Evolutionary conservation across 305 asterid species (phyloP).

Genomic region (Fraxinus latifolia): DNA sequence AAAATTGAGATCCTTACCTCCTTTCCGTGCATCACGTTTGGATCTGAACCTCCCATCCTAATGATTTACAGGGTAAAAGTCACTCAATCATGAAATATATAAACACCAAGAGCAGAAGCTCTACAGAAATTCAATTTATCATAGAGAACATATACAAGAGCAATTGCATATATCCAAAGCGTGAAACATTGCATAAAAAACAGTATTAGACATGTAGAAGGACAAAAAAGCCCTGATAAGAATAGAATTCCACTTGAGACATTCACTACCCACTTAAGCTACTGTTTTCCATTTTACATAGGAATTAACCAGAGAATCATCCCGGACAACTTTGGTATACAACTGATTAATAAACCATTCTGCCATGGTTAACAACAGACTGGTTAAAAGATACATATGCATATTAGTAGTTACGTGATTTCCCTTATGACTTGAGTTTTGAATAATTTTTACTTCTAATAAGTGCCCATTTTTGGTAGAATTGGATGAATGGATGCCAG

Average conservation of each 20-base stretch:
- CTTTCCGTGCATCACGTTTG: conserved; percentile 92
- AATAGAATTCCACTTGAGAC: background rate
- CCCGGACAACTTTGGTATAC: background rate
- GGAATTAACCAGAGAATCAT: background rate
- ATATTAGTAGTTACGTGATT: background rate
- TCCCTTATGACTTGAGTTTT: background rate
- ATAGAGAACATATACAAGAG: background rate
- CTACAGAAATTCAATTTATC: conserved; percentile 9
- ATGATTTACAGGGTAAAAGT: conserved; percentile 40
- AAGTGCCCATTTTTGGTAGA: background rate
- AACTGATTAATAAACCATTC: background rate
- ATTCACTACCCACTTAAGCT: background rate
- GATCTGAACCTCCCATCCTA: conserved; percentile 98
- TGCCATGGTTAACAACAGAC: background rate
- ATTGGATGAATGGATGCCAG: background rate
- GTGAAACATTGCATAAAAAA: background rate
- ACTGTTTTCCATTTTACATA: background rate
- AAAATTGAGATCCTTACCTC: conserved; percentile 58
- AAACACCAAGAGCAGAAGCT: conserved; percentile 19
- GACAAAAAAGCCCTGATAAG: background rate
- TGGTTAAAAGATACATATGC: background rate
- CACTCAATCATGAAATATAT: conserved; percentile 30
- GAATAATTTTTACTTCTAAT: background rate
- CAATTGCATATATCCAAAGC: background rate
- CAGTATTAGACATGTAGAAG: background rate